These are phyloP conservation scores for Protostelium mycophagum DNA, from an alignment of 78 protist species.

Conservation along the genomic window DNA sequence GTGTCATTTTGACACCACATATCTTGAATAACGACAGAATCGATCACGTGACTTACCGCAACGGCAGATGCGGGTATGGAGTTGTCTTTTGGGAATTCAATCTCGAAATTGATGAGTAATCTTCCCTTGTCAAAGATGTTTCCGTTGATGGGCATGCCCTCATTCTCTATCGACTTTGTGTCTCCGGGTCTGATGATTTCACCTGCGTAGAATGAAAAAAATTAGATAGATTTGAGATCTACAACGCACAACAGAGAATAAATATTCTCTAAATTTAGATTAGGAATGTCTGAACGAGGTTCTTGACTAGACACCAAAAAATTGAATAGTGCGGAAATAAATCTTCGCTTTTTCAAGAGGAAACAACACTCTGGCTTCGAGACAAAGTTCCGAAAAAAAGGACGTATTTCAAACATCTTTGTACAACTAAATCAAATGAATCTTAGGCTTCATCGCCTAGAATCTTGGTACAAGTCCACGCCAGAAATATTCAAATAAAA, in stretches of 20 bases:
- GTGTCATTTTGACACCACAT: too few species aligned
- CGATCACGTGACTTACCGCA: background rate
- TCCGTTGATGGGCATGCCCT: constrained; percentile 95
- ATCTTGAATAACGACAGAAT: background rate
- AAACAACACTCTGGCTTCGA: too few species aligned
- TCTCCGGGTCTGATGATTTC: constrained; percentile 77
- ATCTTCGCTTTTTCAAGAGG: too few species aligned
- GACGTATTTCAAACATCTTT: too few species aligned
- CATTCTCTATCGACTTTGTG: constrained; percentile 75
- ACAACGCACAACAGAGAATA: too few species aligned
- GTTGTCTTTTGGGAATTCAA: constrained; percentile 80
- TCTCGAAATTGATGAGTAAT: constrained; percentile 69
- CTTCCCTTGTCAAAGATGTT: constrained; percentile 85
- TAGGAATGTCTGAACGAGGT: too few species aligned
- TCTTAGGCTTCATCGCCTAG: background rate
- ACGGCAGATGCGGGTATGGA: constrained; percentile 14
- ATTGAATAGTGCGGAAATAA: too few species aligned
- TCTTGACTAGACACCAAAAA: too few species aligned
- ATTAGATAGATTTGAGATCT: too few species aligned
- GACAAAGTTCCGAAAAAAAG: too few species aligned
- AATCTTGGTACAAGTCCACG: background rate
- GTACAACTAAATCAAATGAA: background rate
- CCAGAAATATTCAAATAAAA: constrained; percentile 7
- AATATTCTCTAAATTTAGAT: too few species aligned
- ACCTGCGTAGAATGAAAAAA: too few species aligned